These are phyloP conservation scores for Geum urbanum DNA, from an alignment of 306 rosid genomes.

Conservation along the genomic window DNA sequence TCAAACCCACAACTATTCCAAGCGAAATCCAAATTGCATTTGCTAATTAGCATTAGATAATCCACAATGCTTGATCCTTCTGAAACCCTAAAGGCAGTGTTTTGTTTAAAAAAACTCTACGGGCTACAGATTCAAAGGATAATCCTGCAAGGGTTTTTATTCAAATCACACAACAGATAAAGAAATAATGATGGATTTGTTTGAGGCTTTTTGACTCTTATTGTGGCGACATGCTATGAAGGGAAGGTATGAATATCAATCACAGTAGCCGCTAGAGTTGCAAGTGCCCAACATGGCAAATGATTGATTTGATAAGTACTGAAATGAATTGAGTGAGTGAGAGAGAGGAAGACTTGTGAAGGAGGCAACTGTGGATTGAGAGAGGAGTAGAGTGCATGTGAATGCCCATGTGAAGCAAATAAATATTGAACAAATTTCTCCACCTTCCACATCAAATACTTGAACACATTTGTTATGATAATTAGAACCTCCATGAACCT, in stretches of 20 bases:
- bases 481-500: slow-evolving; percentile 31
- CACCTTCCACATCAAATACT: slow-evolving; percentile 28
- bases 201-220: background rate
- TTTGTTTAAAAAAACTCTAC: background rate
- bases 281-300: slow-evolving; percentile 24
- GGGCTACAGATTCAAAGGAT: background rate
- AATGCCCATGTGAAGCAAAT: slow-evolving; percentile 70
- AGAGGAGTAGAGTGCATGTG: slow-evolving; percentile 51
- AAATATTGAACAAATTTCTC: slow-evolving; percentile 37
- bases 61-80: background rate
- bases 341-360: slow-evolving; percentile 33
- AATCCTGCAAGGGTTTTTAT: background rate
- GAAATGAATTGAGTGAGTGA: slow-evolving; percentile 34
- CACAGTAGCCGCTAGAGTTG: background rate
- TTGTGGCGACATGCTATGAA: slow-evolving; percentile 12
- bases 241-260: too few relatives aligned
- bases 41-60: background rate
- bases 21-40: background rate
- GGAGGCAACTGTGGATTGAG: slow-evolving; percentile 9
- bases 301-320: slow-evolving; percentile 32
- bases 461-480: slow-evolving; percentile 19
- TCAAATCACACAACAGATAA: background rate
- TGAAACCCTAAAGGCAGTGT: background rate
- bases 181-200: background rate
- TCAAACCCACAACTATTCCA: background rate